Evolutionary conservation across 1,284 basidiomycete genomes (phyloP).

Genomic region (Peniophora sp.): DNA sequence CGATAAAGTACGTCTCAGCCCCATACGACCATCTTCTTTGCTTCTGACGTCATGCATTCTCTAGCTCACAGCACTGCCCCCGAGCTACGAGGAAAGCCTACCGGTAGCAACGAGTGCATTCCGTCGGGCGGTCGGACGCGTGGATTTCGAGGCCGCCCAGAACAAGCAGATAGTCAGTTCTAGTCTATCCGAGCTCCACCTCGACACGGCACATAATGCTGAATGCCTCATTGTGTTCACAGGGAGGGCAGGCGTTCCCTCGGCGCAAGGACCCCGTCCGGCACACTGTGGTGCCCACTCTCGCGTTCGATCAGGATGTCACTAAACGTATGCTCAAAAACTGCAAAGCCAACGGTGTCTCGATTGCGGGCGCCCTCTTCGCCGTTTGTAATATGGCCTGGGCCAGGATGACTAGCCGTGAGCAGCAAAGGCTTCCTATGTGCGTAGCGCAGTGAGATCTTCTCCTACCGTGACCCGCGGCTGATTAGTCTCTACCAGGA

Average conservation of each 20-base stretch:
- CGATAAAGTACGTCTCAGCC: constrained; percentile 1
- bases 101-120: constrained; percentile 31
- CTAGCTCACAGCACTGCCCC: constrained; percentile 33
- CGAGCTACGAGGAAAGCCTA: constrained; percentile 46
- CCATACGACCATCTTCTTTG: not conserved
- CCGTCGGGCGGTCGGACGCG: constrained; percentile 33
- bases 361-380: constrained; percentile 69
- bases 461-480: not conserved
- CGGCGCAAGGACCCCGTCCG: constrained; percentile 35
- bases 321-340: constrained; percentile 54
- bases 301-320: constrained; percentile 42
- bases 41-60: not conserved
- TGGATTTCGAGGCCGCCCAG: constrained; percentile 51
- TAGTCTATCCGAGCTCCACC: not conserved
- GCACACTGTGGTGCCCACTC: constrained; percentile 58
- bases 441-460: constrained; percentile 23
- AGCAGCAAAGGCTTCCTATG: constrained; percentile 44
- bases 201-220: constrained; percentile 2
- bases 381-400: constrained; percentile 71
- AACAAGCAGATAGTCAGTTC: constrained; percentile 39
- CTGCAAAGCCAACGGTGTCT: constrained; percentile 65
- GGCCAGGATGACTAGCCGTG: constrained; percentile 37
- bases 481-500: constrained; percentile 24
- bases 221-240: not conserved
- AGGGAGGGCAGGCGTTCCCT: constrained; percentile 67